phyloP scores from a whole-genome alignment of 352 stramenopile genomes.

The Globisporangium camurandrum region DNA sequence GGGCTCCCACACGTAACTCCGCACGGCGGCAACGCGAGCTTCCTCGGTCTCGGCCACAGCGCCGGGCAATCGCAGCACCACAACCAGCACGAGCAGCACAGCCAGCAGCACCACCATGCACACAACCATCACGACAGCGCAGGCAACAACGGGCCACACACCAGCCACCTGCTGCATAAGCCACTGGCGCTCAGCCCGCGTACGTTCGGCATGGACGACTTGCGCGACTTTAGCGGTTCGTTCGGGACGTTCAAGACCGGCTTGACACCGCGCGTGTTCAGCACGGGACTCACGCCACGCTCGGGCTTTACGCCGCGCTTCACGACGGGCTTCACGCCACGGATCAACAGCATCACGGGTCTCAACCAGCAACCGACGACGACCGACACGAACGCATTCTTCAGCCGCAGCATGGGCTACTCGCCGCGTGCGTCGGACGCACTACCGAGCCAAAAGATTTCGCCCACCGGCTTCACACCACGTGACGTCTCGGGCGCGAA shows the following conservation, averaged over 20 bases:
- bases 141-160: too few relatives aligned
- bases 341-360: conserved; percentile 52
- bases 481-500: conserved; percentile 73
- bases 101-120: neutral
- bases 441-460: conserved; percentile 61
- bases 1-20: conserved; percentile 40
- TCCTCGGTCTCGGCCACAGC: conserved; percentile 22
- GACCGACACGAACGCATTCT: conserved; percentile 35
- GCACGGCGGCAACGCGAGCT: conserved; percentile 7
- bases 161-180: conserved; percentile 36
- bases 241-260: conserved; percentile 80
- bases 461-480: conserved; percentile 65
- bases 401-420: conserved; percentile 40
- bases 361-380: conserved; percentile 23
- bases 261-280: conserved; percentile 73
- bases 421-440: conserved; percentile 38
- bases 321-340: conserved; percentile 68
- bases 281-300: conserved; percentile 67
- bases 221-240: conserved; percentile 75
- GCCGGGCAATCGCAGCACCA: conserved; percentile 17
- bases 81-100: neutral
- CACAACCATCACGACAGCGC: too few relatives aligned
- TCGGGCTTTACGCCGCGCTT: conserved; percentile 79
- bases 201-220: conserved; percentile 80
- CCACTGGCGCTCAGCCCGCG: conserved; percentile 68